These are phyloP conservation scores for Ophiocordyceps camponoti-floridani DNA, from an alignment of 2,329 filamentous ascomycete genomes.

Conservation along the genomic window DNA sequence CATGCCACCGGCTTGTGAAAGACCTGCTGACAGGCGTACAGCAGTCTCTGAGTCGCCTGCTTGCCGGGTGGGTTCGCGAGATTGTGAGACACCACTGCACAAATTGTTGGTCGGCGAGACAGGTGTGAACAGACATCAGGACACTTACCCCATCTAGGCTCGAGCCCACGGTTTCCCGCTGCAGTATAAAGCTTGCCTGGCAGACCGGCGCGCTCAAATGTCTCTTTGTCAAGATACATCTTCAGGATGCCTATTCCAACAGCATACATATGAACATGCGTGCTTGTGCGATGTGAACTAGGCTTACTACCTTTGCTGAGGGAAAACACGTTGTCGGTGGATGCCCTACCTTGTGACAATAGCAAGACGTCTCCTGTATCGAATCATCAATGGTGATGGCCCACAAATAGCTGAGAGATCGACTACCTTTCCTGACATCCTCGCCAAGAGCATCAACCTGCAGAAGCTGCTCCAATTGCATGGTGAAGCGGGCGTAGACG, in stretches of 20 bases:
- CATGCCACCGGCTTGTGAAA: conserved; percentile 51
- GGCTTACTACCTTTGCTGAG: conserved; percentile 43
- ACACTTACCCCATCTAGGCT: conserved; percentile 53
- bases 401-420: neutral
- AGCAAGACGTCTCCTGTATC: conserved; percentile 55
- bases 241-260: conserved; percentile 52
- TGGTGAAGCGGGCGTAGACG: conserved; percentile 48
- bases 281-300: neutral
- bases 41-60: conserved; percentile 61
- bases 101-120: neutral
- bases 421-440: conserved; percentile 61
- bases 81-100: conserved; percentile 58
- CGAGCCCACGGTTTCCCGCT: conserved; percentile 39
- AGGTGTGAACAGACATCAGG: neutral
- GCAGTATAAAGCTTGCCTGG: conserved; percentile 48
- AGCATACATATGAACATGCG: neutral
- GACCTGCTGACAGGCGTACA: conserved; percentile 65
- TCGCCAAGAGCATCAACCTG: conserved; percentile 62
- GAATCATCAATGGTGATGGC: neutral
- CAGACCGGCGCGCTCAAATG: conserved; percentile 69
- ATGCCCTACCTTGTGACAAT: conserved; percentile 60
- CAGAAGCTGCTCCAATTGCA: conserved; percentile 56
- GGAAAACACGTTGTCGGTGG: conserved; percentile 54
- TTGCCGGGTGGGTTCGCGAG: conserved; percentile 58
- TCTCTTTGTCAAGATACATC: conserved; percentile 63